Evolutionary conservation across 805 yeast species (phyloP).

Genomic region (Wickerhamiella brachini): DNA sequence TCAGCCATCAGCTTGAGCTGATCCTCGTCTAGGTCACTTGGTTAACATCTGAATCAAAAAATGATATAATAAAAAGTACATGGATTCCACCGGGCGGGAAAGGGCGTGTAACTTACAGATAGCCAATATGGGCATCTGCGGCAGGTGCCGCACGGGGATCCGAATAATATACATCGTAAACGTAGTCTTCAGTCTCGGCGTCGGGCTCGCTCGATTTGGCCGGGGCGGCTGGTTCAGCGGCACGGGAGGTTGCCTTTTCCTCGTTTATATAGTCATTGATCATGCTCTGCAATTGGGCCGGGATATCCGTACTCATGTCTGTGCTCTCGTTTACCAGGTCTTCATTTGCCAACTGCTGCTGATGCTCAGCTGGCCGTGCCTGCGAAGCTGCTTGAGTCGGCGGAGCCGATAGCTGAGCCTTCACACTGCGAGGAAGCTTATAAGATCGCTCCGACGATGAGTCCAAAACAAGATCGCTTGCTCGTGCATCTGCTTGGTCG

Average conservation of each 20-base stretch:
- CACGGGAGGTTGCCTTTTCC: neutral
- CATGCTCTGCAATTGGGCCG: constrained; percentile 64
- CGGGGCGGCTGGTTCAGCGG: neutral
- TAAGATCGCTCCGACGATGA: neutral
- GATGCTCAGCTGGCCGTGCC: too few species aligned
- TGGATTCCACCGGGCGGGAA: neutral
- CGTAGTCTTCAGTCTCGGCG: constrained; percentile 49
- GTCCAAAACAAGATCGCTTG: constrained; percentile 1
- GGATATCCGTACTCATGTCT: constrained; percentile 27
- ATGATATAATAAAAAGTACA: constrained; percentile 6
- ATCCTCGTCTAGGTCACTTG: constrained; percentile 17
- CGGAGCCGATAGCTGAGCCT: constrained; percentile 19
- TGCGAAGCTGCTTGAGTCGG: constrained; percentile 15
- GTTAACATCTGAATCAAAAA: constrained; percentile 5
- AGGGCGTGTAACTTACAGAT: constrained; percentile 22
- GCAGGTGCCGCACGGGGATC: constrained; percentile 30
- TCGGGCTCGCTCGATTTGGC: constrained; percentile 7
- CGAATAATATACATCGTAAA: constrained; percentile 76
- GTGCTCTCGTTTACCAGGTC: constrained; percentile 18
- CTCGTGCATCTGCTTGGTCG: constrained; percentile 15
- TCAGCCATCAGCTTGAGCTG: constrained; percentile 25
- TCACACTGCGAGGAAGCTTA: constrained; percentile 1
- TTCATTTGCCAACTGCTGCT: constrained; percentile 2
- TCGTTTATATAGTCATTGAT: constrained; percentile 40
- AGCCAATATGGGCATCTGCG: constrained; percentile 13